Base-by-base conservation (phyloP, 768 basidiomycete genomes). In the Cystofilobasidium bisporidii region DNA sequence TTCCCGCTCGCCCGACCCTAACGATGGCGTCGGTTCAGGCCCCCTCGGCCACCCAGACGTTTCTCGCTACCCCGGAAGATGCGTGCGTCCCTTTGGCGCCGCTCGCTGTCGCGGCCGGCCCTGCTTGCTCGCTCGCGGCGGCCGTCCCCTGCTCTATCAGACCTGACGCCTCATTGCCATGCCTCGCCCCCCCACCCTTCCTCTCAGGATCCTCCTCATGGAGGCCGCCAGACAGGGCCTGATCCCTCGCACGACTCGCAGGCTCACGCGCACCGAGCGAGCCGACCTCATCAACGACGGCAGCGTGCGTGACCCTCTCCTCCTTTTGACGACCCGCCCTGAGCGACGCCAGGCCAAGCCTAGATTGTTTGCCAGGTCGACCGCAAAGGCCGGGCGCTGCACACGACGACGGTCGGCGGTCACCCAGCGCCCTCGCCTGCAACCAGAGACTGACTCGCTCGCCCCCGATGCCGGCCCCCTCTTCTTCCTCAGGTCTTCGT, bases 51-150 rank as follows among this genome's bases (percentile, higher is more conserved):
- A 56, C 30, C 6, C 14, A n/a, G 18, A 56, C 53, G 12, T 56
- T 30, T 30, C 53, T 56, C 53, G 53, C 53, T 4, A n/a, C 28
- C 2, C 53, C 53, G 11, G 53, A 56, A 30, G 53, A 56, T 56
- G 53, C 53, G 53, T 56, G 53, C 53, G 53, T 56, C 15, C 28
- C n/a, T n/a, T n/a, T n/a, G n/a, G n/a, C n/a, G n/a, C n/a, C n/a
- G n/a, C n/a, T n/a, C n/a, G n/a, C n/a, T n/a, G n/a, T n/a, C n/a
- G n/a, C n/a, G n/a, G n/a, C n/a, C n/a, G n/a, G n/a, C n/a, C n/a
- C n/a, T n/a, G n/a, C n/a, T n/a, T n/a, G n/a, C n/a, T n/a, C n/a
- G n/a, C n/a, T n/a, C n/a, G n/a, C n/a, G n/a, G n/a, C n/a, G n/a
- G n/a, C n/a, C n/a, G n/a, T n/a, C n/a, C n/a, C n/a, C n/a, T n/a